phyloP scores from a whole-genome alignment of 306 rosid genomes.

The Astragalus membranaceus region DNA sequence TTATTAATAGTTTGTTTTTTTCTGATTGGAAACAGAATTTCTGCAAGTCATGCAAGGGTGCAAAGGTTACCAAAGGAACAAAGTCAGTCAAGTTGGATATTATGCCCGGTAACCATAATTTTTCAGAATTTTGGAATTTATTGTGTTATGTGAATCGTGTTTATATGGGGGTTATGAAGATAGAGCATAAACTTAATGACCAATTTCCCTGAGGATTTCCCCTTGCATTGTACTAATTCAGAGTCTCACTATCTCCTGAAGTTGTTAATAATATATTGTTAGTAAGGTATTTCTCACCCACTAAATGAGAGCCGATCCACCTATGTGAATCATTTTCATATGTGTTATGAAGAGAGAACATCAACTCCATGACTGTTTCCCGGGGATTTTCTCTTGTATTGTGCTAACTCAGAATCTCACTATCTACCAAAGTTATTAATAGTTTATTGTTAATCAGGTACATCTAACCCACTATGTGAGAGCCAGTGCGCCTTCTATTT shows the following conservation, averaged over 20 bases:
- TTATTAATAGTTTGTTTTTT: neutral
- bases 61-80: slow-evolving; percentile 49
- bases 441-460: neutral
- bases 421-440: neutral
- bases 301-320: neutral
- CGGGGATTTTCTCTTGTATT: neutral
- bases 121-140: neutral
- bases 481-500: neutral
- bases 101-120: slow-evolving; percentile 44
- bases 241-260: neutral
- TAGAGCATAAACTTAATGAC: neutral
- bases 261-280: neutral
- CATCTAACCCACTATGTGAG: neutral
- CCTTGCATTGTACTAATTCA: neutral
- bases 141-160: neutral
- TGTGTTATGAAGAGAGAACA: neutral
- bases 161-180: neutral
- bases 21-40: slow-evolving; percentile 27
- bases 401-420: neutral
- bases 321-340: neutral
- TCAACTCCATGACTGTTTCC: neutral
- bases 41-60: slow-evolving; percentile 77
- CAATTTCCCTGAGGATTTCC: neutral
- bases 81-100: slow-evolving; percentile 65
- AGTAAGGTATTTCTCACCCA: neutral